A percentile compares a stretch with the other conserved stretches of the same genome.
Evolutionary conservation across 352 stramenopile species (phyloP).

Genomic region (Phytophthora capsici): DNA sequence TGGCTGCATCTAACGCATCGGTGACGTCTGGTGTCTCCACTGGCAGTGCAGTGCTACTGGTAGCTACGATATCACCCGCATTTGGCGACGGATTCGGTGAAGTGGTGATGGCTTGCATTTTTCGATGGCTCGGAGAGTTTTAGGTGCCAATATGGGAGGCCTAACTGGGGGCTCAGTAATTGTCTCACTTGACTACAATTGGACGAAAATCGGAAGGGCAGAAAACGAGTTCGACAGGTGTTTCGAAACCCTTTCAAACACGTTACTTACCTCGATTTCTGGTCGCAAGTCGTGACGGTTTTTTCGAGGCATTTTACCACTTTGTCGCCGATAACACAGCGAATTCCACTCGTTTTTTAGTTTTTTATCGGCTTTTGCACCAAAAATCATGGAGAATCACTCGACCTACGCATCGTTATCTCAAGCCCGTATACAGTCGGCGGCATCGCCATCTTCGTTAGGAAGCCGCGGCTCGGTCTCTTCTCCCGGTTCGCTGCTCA

Average conservation of each 20-base stretch:
- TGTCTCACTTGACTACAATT: slow-evolving; percentile 15
- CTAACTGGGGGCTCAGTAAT: slow-evolving; percentile 10
- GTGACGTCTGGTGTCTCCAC: neutral
- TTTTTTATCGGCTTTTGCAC: slow-evolving; percentile 17
- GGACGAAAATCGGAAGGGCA: slow-evolving; percentile 15
- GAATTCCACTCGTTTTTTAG: slow-evolving; percentile 3
- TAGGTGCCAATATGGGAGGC: slow-evolving; percentile 31
- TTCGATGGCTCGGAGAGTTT: neutral
- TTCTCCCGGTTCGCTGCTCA: slow-evolving; percentile 23
- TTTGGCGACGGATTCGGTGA: neutral
- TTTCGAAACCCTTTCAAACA: slow-evolving; percentile 1
- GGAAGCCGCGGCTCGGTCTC: slow-evolving; percentile 17
- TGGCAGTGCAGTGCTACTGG: neutral
- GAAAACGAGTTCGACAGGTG: neutral
- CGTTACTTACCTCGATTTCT: slow-evolving; percentile 13
- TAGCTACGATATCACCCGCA: neutral
- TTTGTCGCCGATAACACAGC: slow-evolving; percentile 1
- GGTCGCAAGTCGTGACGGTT: slow-evolving; percentile 14
- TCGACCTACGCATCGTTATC: neutral
- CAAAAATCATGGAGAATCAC: slow-evolving; percentile 23
- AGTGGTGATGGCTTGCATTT: slow-evolving; percentile 11
- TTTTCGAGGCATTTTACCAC: slow-evolving; percentile 15
- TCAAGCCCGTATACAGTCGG: neutral
- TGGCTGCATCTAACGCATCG: neutral
- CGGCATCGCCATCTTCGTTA: neutral